Evolutionary conservation across 2,329 filamentous ascomycete species (phyloP), one percentile per base, ranked within the genome.

Genomic region (Cercospora sp.): DNA sequence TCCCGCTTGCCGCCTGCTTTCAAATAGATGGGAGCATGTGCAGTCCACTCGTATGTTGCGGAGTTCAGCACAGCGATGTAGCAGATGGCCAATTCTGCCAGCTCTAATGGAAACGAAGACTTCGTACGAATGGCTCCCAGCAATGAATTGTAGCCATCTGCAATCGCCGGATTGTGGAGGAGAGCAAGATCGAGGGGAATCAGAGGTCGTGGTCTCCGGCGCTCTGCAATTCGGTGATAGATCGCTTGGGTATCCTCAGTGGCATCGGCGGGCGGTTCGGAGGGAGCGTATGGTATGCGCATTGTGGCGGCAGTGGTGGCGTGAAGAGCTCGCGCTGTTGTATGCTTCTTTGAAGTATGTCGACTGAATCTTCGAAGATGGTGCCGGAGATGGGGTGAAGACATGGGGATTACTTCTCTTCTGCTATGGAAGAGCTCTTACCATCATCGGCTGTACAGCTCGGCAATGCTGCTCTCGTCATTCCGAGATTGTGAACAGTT

Each of bases 151-250:
- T 89, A 91, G 63, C 91, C 91, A 80, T 92, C 89, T 16, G 91
- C 91, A 1, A 94, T 86, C 18, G 88, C 82, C 1, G 91, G 90
- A 21, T 89, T 87, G 81, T 94, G 91, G 12, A 94, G 85, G 1
- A 94, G 86, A 1, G 91, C 84, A 2, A 92, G 86, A 78, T 94
- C 91, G n/a, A 94, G 86, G 0, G 89, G 81, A 68, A 92, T 90
- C 21, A 94, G 85, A 5, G 90, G 89, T 1, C 90, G 88, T 0
- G 91, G 90, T 1, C 83, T 80, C 26, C 91, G 89, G 16, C 91
- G 89, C 37, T 85, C 88, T 9, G 82, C 81, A 74, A 93, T 88
- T 74, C 89, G 89, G 61, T 82, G 73, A 71, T 91, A 85, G 75
- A 92, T 88, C 21, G 79, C 79, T 65, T 78, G 72, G 55, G 77